Percentiles rank a stretch among this genome's conserved stretches.
These are phyloP conservation scores for Zymoseptoria passerinii DNA, from an alignment of 2,329 filamentous ascomycete genomes.

Conservation along the genomic window DNA sequence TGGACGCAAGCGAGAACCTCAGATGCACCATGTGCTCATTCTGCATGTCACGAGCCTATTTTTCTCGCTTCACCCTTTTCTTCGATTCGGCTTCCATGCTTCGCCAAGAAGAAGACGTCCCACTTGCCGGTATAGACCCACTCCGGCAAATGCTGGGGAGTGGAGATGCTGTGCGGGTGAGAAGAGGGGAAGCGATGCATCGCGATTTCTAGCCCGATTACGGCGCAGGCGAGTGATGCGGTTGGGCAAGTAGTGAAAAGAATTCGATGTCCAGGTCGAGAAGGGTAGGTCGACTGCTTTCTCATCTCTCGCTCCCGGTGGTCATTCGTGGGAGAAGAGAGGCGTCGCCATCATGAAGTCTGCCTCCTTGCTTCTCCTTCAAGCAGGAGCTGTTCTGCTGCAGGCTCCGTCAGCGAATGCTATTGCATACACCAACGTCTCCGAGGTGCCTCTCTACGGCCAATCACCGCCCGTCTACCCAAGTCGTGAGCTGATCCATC, in stretches of 20 bases:
- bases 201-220: background rate
- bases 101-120: background rate
- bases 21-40: background rate
- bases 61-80: no score
- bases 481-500: slow-evolving; percentile 16
- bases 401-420: slow-evolving; percentile 5
- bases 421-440: slow-evolving; percentile 13
- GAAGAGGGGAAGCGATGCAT: background rate
- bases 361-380: background rate
- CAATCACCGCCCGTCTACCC: slow-evolving; percentile 24
- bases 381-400: slow-evolving; percentile 13
- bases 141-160: background rate
- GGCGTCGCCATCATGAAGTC: slow-evolving; percentile 10
- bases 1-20: background rate
- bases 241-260: background rate
- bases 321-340: background rate
- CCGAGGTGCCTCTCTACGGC: slow-evolving; percentile 14
- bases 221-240: background rate
- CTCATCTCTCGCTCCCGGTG: background rate
- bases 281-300: background rate
- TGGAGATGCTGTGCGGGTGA: background rate
- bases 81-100: background rate
- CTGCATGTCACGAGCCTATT: background rate
- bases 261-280: background rate
- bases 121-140: background rate